phyloP scores from a whole-genome alignment of 441 rosid genomes.

The Eruca vesicaria region DNA sequence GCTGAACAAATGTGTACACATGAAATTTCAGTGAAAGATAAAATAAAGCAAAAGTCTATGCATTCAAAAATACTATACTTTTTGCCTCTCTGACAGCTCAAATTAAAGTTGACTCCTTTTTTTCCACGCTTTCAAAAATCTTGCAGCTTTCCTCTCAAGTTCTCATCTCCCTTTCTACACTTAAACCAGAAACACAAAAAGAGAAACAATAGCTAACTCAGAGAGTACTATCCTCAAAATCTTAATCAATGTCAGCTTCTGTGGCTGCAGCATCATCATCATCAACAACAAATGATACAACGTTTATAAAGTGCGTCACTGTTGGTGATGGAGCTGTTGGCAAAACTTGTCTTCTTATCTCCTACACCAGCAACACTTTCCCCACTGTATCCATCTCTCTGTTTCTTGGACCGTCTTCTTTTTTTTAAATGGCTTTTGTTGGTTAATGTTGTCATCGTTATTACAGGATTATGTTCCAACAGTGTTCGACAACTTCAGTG shows the following conservation, averaged over 20 bases:
- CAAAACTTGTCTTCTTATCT: constrained; percentile 63
- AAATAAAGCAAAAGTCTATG: constrained; percentile 5
- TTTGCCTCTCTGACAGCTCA: constrained; percentile 71
- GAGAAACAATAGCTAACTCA: neutral
- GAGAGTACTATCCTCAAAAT: neutral
- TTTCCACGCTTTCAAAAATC: constrained; percentile 32
- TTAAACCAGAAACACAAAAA: constrained; percentile 23
- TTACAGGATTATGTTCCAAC: constrained; percentile 62
- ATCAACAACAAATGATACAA: constrained; percentile 50
- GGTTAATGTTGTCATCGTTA: constrained; percentile 9
- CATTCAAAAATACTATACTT: neutral
- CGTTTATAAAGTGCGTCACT: constrained; percentile 65
- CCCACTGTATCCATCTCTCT: constrained; percentile 41
- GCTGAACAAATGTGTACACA: neutral
- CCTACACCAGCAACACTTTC: constrained; percentile 64
- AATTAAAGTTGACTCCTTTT: constrained; percentile 56
- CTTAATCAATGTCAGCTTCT: constrained; percentile 38
- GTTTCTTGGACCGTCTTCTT: neutral
- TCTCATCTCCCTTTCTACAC: constrained; percentile 18
- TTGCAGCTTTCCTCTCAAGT: constrained; percentile 16
- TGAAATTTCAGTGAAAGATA: neutral
- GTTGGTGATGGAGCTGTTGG: constrained; percentile 79
- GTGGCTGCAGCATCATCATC: constrained; percentile 35
- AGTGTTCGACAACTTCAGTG: constrained; percentile 61
- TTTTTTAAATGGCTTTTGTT: neutral